Conservation (phyloP, 768 basidiomycete genomes). For the Clitopilus hobsonii region DNA sequence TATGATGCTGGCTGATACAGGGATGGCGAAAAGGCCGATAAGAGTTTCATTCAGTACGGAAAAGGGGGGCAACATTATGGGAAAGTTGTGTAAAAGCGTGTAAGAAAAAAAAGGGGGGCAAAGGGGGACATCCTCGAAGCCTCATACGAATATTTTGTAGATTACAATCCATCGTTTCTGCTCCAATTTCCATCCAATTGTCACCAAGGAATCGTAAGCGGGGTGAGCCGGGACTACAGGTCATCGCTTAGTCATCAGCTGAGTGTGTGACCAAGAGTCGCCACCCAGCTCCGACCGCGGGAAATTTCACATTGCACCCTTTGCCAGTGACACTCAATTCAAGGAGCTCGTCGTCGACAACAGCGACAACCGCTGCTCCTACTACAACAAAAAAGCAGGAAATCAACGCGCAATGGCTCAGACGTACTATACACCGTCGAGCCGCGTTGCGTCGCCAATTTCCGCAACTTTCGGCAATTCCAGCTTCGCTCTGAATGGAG, state of each 20-base stretch:
- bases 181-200: not conserved
- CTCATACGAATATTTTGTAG: no score
- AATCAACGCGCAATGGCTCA: conserved; percentile 33
- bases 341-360: conserved; percentile 6
- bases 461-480: conserved; percentile 25
- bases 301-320: conserved; percentile 6
- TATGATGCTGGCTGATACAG: no score
- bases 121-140: no score
- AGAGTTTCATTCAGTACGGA: no score
- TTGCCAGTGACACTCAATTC: conserved; percentile 4
- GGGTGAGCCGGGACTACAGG: not conserved
- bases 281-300: not conserved
- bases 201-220: not conserved
- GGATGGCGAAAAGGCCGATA: no score
- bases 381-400: conserved; percentile 1
- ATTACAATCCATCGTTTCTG: no score
- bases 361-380: conserved; percentile 5
- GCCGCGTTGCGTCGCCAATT: conserved; percentile 30
- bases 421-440: conserved; percentile 26
- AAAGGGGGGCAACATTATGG: not conserved
- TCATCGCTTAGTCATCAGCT: not conserved
- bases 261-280: not conserved
- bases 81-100: not conserved
- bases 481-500: conserved; percentile 25
- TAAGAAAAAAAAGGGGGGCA: no score